phyloP scores from a whole-genome alignment of 495 filamentous ascomycete genomes.

The Penicillium lividum region DNA sequence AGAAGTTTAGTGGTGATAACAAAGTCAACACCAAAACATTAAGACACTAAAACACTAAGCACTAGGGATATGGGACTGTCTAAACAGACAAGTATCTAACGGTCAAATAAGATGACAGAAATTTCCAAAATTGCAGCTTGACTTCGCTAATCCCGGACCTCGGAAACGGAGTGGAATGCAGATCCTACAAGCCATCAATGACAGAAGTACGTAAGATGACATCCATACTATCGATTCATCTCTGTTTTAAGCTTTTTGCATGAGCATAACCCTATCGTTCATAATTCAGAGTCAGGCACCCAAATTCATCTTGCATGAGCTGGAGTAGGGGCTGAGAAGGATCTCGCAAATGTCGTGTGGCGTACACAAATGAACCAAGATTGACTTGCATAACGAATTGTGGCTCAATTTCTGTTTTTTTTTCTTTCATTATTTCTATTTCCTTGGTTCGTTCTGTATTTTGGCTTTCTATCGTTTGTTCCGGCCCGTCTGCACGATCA shows the following conservation, averaged over 20 bases:
- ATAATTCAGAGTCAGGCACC: neutral
- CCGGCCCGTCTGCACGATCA: constrained; percentile 17
- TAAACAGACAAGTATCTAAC: no score
- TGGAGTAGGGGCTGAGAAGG: neutral
- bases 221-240: neutral
- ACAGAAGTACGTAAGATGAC: constrained; percentile 11
- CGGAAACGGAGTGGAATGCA: constrained; percentile 13
- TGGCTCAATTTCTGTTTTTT: neutral
- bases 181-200: constrained; percentile 11
- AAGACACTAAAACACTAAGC: no score
- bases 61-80: no score
- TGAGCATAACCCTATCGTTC: neutral
- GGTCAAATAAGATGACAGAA: no score
- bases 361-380: neutral
- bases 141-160: neutral
- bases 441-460: neutral
- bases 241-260: constrained; percentile 1
- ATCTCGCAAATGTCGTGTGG: constrained; percentile 5
- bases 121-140: no score
- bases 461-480: constrained; percentile 2
- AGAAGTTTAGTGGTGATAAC: no score
- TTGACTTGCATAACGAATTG: constrained; percentile 1
- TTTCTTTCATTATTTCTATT: constrained; percentile 5
- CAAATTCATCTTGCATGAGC: neutral
- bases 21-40: no score